Base-by-base conservation (phyloP, 441 rosid genomes). In the Pelargonium fulgidum region DNA sequence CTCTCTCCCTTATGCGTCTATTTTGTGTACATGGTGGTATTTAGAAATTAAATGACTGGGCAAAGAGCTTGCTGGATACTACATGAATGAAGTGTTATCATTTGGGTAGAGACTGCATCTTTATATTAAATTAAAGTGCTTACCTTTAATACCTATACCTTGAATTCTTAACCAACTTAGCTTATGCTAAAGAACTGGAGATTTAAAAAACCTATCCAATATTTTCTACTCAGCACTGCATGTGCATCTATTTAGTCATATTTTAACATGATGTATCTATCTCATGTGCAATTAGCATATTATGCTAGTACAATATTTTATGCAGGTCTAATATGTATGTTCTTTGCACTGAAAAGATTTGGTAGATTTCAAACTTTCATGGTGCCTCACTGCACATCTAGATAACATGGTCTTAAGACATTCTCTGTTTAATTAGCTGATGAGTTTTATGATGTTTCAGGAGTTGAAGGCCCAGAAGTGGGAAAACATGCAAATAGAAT, bases 381-480 rank as follows among this genome's bases (percentile, higher is more conserved):
- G 62, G 17, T 59, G 36, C 63, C 63, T 20, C 63, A 59, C 58
- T 16, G 16, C 22, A 26, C 33, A 44, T 54, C 7, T 63, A n/a
- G 65, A 48, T 16, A 29, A 45, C 19, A 68, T 33, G 63, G 66
- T 45, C 0, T 24, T 26, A 7, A n/a, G 64, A 33, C 52, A 26
- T 24, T 42, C 59, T 24, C 56, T 48, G 1, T 39, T 0, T 33
- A 39, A 73, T n/a, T n/a, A n/a, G 76, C 75, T 73, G 75, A 39
- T 77, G 65, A 16, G 19, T 59, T 7, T 69, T 9, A 22, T 29
- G 33, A 16, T 42, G 19, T 79, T 66, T 52, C 89, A 89, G 98
- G 93, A 89, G 79, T 71, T 92, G 83, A 79, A 77, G 75, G 65
- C 86, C 12, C 82, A 80, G 71, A 86, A 84, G 87, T 77, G 77